Base-by-base conservation (phyloP, 192 early-diverging fungal species). In the Backusella mclennaniae region DNA sequence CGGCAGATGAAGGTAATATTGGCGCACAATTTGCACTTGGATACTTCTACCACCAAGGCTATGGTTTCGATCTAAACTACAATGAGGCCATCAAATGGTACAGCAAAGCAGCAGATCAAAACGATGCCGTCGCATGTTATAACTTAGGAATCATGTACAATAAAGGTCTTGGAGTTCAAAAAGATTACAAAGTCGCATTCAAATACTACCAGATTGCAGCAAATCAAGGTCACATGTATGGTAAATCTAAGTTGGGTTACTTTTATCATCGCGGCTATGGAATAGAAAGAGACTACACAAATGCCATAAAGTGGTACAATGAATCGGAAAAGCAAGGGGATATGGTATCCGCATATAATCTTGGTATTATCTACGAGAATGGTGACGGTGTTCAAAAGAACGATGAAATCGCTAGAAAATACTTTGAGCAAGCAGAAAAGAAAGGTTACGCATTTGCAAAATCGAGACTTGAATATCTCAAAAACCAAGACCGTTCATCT, bases 31-130 rank as follows among this genome's bases (percentile, higher is more conserved):
- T 44, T 44, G 4, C 4, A 14, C 42, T 44, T 4, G 42, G 15
- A 44, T 44, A 44, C 42, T 44, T 44, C 42, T 17, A 44, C 4
- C 42, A 44, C 14, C 42, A 44, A 15, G 42, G 42, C 1, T 14
- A 44, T 5, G 15, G 66, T 15, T 63, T 71, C 23, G 15, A 21
- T 2, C 17, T 53, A 71, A 39, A 72, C 44, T 74, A 79, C 53
- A 9, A 26, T 0, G 26, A 77, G 19, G 83, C 82, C 6, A 42
- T 76, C 9, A 39, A 83, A 6, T 83, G 82, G 71, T 83, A 81
- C 41, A 5, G n/a, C 2, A 79, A 69, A 66, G 82, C 83, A 11
- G 82, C 83, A 19, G 12, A 15, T 21, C 77, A 79, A 49, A 83
- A 67, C 14, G 21, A 84, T 23, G 11, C 82, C 1, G 39, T 35